Evolutionary conservation across 495 filamentous ascomycete species (phyloP), one percentile per base, ranked within the genome.

Genomic region (Tuber magnatum): DNA sequence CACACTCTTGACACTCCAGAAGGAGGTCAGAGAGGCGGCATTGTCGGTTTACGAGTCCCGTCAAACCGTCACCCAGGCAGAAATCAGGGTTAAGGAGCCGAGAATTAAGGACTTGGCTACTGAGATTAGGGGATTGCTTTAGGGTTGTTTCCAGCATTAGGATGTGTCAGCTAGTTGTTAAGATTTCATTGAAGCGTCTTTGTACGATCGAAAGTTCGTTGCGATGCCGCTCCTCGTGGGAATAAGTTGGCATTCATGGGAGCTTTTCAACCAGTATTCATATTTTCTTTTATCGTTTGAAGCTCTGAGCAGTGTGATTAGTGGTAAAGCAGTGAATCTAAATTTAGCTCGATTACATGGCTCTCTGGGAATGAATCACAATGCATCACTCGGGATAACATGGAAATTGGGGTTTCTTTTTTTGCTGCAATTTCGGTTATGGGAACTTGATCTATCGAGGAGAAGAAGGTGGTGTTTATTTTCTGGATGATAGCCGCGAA

Each of bases 1-100:
- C 0, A 98, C 94, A 42, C 81, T 97, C 40, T 82, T 93, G 28
- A 84, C 84, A 9, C 83, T 89, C 6, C 87, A 85, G 69, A 85
- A 83, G 16, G 88, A 87, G 71, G 86, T 84, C 48, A 84, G 82
- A 73, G 83, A 83, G 74, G 85, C 84, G 18, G 87, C 85, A 43
- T 85, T 84, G 44, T 85, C 86, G 73, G 81, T 88, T n/a, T 85
- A 86, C 70, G 84, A 82, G 14, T 81, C 86, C 2, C 83, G 84
- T 35, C 82, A 77, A 73, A 84, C 85, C 75, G 76, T 88, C 39
- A 72, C 80, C 24, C 84, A 74, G 28, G 86, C 86, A 44, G 83
- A 85, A 72, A 81, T 77, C 28, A 86, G 84, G 78, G 83, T 85
- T 7, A 84, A 83, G 44, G 89, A 92, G 78, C 84, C 85, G 35